phyloP scores from a whole-genome alignment of 768 basidiomycete species.

The Auriscalpium orientale region DNA sequence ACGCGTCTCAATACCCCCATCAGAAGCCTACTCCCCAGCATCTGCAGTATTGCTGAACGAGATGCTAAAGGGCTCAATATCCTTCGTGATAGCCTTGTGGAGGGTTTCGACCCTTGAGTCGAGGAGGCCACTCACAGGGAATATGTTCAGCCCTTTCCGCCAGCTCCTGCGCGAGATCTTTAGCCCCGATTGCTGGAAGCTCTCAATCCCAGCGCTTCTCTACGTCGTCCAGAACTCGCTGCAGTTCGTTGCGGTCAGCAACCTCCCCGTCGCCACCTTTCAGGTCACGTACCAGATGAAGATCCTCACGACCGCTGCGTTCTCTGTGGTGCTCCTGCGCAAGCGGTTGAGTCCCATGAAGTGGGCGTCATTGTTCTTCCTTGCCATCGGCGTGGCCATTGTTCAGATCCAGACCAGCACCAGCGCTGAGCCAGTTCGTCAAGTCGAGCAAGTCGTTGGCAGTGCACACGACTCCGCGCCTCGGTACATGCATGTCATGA shows the following conservation, averaged over 20 bases:
- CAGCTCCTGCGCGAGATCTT: slow-evolving; percentile 69
- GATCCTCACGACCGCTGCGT: slow-evolving; percentile 92
- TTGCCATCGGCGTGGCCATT: slow-evolving; percentile 89
- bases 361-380: slow-evolving; percentile 82
- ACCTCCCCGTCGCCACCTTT: slow-evolving; percentile 94
- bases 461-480: slow-evolving; percentile 62
- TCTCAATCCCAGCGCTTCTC: slow-evolving; percentile 92
- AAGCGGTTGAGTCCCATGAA: slow-evolving; percentile 64
- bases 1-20: slow-evolving; percentile 74
- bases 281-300: slow-evolving; percentile 99
- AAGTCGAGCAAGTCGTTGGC: slow-evolving; percentile 41
- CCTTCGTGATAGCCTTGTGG: slow-evolving; percentile 66
- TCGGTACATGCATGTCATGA: slow-evolving; percentile 65
- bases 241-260: slow-evolving; percentile 93
- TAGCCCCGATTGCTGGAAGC: slow-evolving; percentile 92
- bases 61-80: slow-evolving; percentile 88
- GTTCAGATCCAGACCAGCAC: slow-evolving; percentile 82
- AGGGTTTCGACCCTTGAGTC: slow-evolving; percentile 30
- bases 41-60: slow-evolving; percentile 93
- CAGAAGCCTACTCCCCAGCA: slow-evolving; percentile 85
- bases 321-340: slow-evolving; percentile 79
- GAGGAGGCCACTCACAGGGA: slow-evolving; percentile 32
- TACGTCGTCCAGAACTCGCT: slow-evolving; percentile 96
- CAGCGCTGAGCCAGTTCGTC: slow-evolving; percentile 20
- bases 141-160: slow-evolving; percentile 36